Evolutionary conservation across 495 filamentous ascomycete species (phyloP), one percentile per base, ranked within the genome.

Genomic region (Lophiotrema nucula): DNA sequence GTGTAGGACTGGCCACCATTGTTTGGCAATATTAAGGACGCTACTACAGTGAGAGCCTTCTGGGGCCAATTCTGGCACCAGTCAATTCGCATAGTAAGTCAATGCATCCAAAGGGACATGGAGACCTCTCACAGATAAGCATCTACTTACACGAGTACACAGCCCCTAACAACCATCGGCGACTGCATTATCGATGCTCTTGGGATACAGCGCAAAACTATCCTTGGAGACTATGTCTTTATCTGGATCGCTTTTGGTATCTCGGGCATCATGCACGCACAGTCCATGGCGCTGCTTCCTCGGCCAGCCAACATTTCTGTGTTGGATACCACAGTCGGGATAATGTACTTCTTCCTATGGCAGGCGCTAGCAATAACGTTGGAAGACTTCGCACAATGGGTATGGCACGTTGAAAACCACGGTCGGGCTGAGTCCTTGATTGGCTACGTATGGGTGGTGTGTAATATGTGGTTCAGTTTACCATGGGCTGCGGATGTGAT

Each of bases 41-140:
- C 35, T 2, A 57, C 33, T 8, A 41, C 54, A 10, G 44, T 57
- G 8, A 39, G 54, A 2, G 15, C 16, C 6, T 57, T 57, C 21
- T 57, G 54, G 54, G 54, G 54, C 16, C 2, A 15, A 16, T 41
- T 48, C 24, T 57, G 54, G 54, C 54, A 57, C 21, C 54, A 57
- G 45, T 18, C 18, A 2, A 37, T 57, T 3, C 28, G 44, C 13
- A 43, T 16, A 13, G 46, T 48, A 19, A 43, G 39, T 43, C 6
- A 27, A 24, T n/a, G 42, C 42, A 45, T 4, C 15, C 13, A 18
- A 45, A 8, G 6, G 16, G 25, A 24, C 42, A 22, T 45, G 13
- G 22, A 23, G 22, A 23, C 42, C 21, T 45, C 8, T 37, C 31
- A 37, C 31, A 37, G n/a, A n/a, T 37, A 8, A 37, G 31, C 8